These are phyloP conservation scores for Avena eriantha DNA, from an alignment of 176 grass and related monocot species.

Conservation along the genomic window DNA sequence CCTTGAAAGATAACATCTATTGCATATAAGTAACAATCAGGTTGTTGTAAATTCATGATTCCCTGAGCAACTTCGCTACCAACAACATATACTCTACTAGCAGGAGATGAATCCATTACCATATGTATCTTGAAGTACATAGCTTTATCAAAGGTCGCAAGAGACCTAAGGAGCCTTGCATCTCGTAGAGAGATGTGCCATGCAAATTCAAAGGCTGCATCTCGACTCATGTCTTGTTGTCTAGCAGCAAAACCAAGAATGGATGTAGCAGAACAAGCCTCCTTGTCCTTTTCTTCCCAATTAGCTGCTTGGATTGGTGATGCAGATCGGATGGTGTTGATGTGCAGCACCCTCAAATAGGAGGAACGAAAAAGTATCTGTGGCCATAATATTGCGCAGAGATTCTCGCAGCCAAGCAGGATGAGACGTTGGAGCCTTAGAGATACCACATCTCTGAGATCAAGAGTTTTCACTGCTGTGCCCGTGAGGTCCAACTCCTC, in stretches of 20 bases:
- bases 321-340: neutral
- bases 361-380: too few species aligned
- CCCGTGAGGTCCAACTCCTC: neutral
- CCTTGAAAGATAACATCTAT: neutral
- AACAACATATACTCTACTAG: neutral
- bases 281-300: neutral
- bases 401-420: neutral
- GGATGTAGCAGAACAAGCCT: too few species aligned
- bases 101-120: constrained; percentile 11
- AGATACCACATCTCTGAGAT: neutral
- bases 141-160: neutral
- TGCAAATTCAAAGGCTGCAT: neutral
- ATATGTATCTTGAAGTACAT: neutral
- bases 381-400: constrained; percentile 35
- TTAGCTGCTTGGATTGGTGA: neutral
- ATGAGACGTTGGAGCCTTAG: neutral
- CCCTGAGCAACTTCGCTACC: neutral
- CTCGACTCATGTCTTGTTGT: neutral
- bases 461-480: constrained; percentile 15
- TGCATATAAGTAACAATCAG: neutral
- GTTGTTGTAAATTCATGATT: neutral
- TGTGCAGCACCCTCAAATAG: neutral
- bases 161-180: neutral
- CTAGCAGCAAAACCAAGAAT: neutral
- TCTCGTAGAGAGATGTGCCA: constrained; percentile 12